phyloP scores from a whole-genome alignment of 2,329 filamentous ascomycete genomes.

The Dothiorella sarmentorum region DNA sequence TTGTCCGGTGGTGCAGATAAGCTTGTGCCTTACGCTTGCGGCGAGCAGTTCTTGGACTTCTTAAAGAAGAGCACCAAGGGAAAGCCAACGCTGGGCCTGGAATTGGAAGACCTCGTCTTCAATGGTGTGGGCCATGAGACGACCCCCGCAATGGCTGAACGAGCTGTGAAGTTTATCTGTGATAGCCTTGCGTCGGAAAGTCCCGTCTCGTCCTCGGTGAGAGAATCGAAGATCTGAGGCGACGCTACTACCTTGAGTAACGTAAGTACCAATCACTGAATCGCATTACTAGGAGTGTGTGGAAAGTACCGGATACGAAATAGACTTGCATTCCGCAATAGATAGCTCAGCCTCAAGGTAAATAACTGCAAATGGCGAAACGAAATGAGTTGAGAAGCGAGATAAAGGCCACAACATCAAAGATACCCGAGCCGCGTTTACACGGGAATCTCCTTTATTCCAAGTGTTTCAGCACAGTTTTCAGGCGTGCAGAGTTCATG shows the following conservation, averaged over 20 bases:
- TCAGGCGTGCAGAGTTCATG: too few species aligned
- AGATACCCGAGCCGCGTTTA: background rate
- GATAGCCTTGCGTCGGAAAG: slow-evolving; percentile 32
- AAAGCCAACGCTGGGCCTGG: slow-evolving; percentile 48
- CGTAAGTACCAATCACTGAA: background rate
- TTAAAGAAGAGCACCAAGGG: slow-evolving; percentile 57
- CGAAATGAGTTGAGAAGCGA: slow-evolving; percentile 4
- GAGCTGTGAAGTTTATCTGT: slow-evolving; percentile 62
- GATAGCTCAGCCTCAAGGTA: background rate
- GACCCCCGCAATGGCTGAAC: slow-evolving; percentile 61
- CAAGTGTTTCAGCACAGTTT: too few species aligned
- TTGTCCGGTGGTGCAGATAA: slow-evolving; percentile 66
- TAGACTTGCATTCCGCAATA: background rate
- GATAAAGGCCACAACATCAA: background rate
- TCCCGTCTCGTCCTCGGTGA: slow-evolving; percentile 1
- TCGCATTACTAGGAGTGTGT: background rate
- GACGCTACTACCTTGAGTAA: background rate
- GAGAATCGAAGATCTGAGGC: slow-evolving; percentile 15
- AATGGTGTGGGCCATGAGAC: slow-evolving; percentile 68
- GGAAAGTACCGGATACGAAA: background rate
- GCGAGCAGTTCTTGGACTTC: slow-evolving; percentile 59
- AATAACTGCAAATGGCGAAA: background rate
- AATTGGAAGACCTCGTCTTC: slow-evolving; percentile 65
- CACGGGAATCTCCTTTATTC: background rate
- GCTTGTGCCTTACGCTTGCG: slow-evolving; percentile 65